Conservation (phyloP, 208 protist species). For the Trypanosoma cruzi region DNA sequence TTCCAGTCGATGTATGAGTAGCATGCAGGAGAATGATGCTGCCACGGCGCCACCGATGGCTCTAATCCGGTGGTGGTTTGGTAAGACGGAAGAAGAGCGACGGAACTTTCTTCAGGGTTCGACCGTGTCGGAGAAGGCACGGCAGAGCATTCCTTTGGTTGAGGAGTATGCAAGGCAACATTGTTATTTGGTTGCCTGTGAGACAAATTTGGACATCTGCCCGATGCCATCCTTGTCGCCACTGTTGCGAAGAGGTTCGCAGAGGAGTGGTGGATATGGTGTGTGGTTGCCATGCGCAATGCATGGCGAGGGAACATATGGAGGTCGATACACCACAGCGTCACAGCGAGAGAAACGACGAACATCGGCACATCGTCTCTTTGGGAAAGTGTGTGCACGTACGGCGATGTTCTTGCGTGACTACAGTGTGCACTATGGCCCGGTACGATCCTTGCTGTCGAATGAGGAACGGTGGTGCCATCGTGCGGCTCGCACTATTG, state of each 20-base stretch:
- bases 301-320: constrained; percentile 13
- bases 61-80: constrained; percentile 70
- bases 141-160: constrained; percentile 53
- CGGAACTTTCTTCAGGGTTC: constrained; percentile 49
- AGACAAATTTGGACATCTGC: constrained; percentile 38
- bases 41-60: constrained; percentile 10
- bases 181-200: constrained; percentile 64
- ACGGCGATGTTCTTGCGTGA: constrained; percentile 12
- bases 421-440: background rate
- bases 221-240: constrained; percentile 31
- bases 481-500: constrained; percentile 17
- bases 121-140: constrained; percentile 40
- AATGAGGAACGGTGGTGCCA: background rate
- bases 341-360: background rate
- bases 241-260: background rate
- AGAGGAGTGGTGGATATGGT: background rate
- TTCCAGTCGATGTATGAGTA: constrained; percentile 1
- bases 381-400: constrained; percentile 12
- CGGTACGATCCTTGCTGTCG: too few species aligned
- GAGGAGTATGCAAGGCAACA: constrained; percentile 55
- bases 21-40: constrained; percentile 1
- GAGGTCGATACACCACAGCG: constrained; percentile 18
- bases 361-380: background rate
- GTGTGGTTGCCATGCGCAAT: constrained; percentile 19
- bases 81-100: constrained; percentile 58